A percentile compares a stretch with the other conserved stretches of the same genome.
These are phyloP conservation scores for Kalaharituber pfeilii DNA, from an alignment of 2,329 filamentous ascomycete genomes.

Conservation along the genomic window DNA sequence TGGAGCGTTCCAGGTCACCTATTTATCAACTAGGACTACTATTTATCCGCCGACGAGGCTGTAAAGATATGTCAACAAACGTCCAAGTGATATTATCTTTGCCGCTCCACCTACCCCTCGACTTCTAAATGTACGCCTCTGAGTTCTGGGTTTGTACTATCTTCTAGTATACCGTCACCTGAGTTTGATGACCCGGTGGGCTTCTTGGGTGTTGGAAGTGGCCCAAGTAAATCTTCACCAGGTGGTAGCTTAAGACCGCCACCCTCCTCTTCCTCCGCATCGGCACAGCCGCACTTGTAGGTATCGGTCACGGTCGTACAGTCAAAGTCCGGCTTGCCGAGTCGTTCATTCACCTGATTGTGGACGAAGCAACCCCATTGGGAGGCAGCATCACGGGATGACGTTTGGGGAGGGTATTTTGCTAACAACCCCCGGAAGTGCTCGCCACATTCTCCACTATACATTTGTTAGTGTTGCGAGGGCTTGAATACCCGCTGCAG, in stretches of 20 bases:
- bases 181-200: not conserved
- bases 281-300: constrained; percentile 54
- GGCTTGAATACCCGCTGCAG: not conserved
- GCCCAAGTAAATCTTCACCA: not conserved
- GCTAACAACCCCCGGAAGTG: constrained; percentile 47
- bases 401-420: constrained; percentile 48
- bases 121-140: not conserved
- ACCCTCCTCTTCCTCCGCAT: constrained; percentile 37
- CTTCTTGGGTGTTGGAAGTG: not conserved
- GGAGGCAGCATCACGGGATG: constrained; percentile 44
- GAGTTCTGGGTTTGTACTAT: not conserved
- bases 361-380: constrained; percentile 53
- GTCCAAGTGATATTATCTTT: not conserved
- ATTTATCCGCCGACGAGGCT: too few species aligned
- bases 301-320: constrained; percentile 52
- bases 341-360: constrained; percentile 47
- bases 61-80: not conserved
- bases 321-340: constrained; percentile 46
- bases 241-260: constrained; percentile 4
- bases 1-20: too few species aligned
- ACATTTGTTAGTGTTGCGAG: not conserved
- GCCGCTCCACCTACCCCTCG: not conserved
- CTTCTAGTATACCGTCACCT: not conserved
- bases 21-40: too few species aligned
- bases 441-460: constrained; percentile 43